Evolutionary conservation across 164 flowering plant species (phyloP), one percentile per base, ranked within the genome.

Genomic region (Macadamia integrifolia): DNA sequence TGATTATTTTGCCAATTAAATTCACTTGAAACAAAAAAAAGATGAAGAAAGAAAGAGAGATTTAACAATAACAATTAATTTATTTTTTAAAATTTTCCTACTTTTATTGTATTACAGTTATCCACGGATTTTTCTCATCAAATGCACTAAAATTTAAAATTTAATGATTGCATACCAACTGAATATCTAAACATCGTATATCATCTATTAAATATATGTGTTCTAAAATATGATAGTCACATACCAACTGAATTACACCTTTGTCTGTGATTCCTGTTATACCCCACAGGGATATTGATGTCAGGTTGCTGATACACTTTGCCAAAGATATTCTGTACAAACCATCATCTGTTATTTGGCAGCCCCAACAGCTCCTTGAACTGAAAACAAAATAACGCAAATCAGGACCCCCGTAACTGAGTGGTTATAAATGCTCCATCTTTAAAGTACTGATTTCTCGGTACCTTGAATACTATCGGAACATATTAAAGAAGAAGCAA

Each of bases 241-340:
- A 52, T 88, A 95, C 99, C 94, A 95, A 79, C 65, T 84, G 92
- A 71, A 82, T 77, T 58, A 91, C 96, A 49, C 99, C 99, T 60
- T 65, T 75, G 68, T 95, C 99, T 6, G 98, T 90, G 75, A 95
- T 85, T 64, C 89, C 94, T 9, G 91, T 78, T 81, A 87, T 83
- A 12, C 98, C 98, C 98, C 99, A 95, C n/a, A 95, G 71, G 46
- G 98, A 90, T 69, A 95, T 77, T 55, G 91, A 91, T 30, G 89
- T 85, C 68, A 95, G 80, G 76, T 88, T 95, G 81, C 83, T 53
- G 70, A 91, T 60, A 74, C 99, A 95, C 67, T 86, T 91, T 9
- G 97, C 94, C 68, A 71, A 57, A 1, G 97, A 89, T 68, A 92
- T 78, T 71, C 82, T 77, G 76, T 71, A 72, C 65, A 95, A 80